These are phyloP conservation scores for Vitis labrusca DNA, from an alignment of 164 flowering plant genomes.

Conservation along the genomic window DNA sequence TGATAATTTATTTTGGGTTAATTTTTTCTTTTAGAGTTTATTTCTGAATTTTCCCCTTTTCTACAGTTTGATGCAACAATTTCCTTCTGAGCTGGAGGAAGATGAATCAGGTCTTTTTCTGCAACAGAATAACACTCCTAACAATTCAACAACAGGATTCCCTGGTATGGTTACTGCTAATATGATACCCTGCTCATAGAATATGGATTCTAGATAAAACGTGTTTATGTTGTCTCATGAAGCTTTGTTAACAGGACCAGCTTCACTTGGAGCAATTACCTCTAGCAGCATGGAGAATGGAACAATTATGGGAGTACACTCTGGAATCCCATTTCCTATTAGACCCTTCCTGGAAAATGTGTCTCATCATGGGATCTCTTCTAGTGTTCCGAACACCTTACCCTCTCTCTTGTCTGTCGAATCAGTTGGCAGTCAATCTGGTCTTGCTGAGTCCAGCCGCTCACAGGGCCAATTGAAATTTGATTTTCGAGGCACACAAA, in stretches of 20 bases:
- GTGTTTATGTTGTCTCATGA: slow-evolving; percentile 7
- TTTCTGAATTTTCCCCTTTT: slow-evolving; percentile 1
- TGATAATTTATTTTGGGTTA: neutral
- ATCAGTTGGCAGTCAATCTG: slow-evolving; percentile 39
- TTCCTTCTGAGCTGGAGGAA: slow-evolving; percentile 45
- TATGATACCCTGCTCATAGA: slow-evolving; percentile 1
- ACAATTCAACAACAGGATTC: slow-evolving; percentile 35
- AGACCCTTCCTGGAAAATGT: slow-evolving; percentile 40
- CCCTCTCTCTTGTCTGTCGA: slow-evolving; percentile 46
- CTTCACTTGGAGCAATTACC: slow-evolving; percentile 25
- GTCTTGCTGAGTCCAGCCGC: slow-evolving; percentile 31
- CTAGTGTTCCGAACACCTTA: slow-evolving; percentile 51
- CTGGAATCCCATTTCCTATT: slow-evolving; percentile 27
- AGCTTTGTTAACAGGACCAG: slow-evolving; percentile 34
- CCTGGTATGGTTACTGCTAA: slow-evolving; percentile 17
- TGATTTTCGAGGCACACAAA: slow-evolving; percentile 34
- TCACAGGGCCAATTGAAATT: slow-evolving; percentile 43
- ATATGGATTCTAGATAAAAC: neutral
- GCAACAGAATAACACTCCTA: slow-evolving; percentile 39
- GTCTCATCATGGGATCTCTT: slow-evolving; percentile 41
- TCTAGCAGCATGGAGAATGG: slow-evolving; percentile 38
- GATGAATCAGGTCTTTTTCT: slow-evolving; percentile 34
- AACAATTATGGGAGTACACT: slow-evolving; percentile 29
- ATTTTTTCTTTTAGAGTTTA: neutral
- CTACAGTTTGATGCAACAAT: slow-evolving; percentile 47